A percentile compares a stretch with the other conserved stretches of the same genome.
Conservation (phyloP, 768 basidiomycete genomes). For the Suillus subaureus region DNA sequence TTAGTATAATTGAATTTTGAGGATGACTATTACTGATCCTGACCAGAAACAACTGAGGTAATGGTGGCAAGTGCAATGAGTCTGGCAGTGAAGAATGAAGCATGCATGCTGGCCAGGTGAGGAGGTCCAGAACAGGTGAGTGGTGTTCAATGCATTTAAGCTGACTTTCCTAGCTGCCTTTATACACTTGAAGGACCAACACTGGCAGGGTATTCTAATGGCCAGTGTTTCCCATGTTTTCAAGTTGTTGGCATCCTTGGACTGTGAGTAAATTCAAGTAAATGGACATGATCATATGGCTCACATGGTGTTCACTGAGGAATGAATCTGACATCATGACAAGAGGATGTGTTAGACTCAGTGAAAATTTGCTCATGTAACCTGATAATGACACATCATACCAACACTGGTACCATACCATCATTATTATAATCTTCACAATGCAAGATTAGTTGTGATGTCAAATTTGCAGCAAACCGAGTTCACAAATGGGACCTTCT, state of each 20-base stretch:
- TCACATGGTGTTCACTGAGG: not conserved
- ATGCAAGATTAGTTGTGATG: too few relatives aligned
- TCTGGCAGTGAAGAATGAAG: conserved; percentile 17
- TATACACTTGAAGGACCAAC: conserved; percentile 18
- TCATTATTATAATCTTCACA: too few relatives aligned
- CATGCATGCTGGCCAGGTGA: conserved; percentile 18
- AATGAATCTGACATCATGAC: not conserved
- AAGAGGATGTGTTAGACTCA: too few relatives aligned
- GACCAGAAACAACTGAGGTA: conserved; percentile 6
- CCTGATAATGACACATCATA: too few relatives aligned
- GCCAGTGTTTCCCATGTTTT: not conserved
- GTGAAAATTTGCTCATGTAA: too few relatives aligned
- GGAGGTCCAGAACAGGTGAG: not conserved
- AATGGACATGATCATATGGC: not conserved
- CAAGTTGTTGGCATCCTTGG: not conserved
- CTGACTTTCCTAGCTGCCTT: conserved; percentile 10
- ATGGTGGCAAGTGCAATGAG: conserved; percentile 13
- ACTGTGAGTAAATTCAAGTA: not conserved
- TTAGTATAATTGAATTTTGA: not conserved
- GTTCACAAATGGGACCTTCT: too few relatives aligned
- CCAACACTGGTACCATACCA: too few relatives aligned
- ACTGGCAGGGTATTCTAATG: not conserved
- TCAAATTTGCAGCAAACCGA: too few relatives aligned
- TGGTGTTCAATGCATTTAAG: not conserved
- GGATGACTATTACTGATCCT: conserved; percentile 18